Base-by-base conservation (phyloP, 345 rosid genomes). In the Lumnitzera littorea region DNA sequence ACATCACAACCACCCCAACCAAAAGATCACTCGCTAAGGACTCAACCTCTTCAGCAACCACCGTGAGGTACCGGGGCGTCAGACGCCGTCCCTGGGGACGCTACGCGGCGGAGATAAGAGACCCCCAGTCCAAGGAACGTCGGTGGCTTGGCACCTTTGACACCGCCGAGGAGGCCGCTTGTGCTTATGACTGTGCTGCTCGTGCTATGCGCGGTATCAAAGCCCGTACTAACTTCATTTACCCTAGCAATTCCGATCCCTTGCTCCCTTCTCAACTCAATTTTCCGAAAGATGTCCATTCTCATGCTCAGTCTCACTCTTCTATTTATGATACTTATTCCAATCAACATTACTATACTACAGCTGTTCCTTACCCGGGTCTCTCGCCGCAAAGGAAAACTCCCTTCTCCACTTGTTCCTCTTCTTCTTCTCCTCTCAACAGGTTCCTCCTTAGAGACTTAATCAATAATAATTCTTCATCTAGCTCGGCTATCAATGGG, bases 51-150 rank as follows among this genome's bases (percentile, higher is more conserved):
- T 15, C 61, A 24, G 70, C 58, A 25, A 53, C 67, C 14, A 71
- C 80, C 46, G 82, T 82, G 71, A 77, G 95, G 78, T 94, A 90
- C 87, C 97, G 99, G 1, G 99, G 99, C 0, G 99, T 94, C 13
- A 87, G 99, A 2, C 78, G 97, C 16, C 73, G 99, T 56, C 99
- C 99, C 0, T 94, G 99, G 99, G 99, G 99, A 0, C 84, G 98
- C 2, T 92, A 82, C 36, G 98, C 98, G 3, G 99, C 99, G 7
- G 99, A 94, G 84, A 94, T 94, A 70, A 78, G 99, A 43, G 99
- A 94, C 62, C 99, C 99, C 0, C 75, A 72, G 64, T 86, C 96
- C 2, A 94, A 88, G 70, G 99, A 88, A 68, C 74, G 99, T 73
- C 76, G 91, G 3, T 94, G 99, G 99, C 91, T 94, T 0, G 99